Conservation (phyloP, 1,284 basidiomycete species). For the Rhodotorula sp. region DNA sequence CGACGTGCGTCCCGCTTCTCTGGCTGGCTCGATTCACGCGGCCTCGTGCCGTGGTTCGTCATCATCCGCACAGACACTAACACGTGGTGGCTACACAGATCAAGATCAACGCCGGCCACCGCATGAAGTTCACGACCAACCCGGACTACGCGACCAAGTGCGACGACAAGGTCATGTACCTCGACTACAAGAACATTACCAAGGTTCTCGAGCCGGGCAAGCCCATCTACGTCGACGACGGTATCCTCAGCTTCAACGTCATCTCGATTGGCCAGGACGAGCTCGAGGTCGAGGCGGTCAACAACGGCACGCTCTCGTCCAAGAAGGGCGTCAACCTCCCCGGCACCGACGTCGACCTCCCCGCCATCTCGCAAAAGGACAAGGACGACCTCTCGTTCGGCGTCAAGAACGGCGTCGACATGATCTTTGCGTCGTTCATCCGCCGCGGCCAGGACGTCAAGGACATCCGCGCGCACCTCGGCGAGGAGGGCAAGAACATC, state of each 20-base stretch:
- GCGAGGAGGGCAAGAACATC: constrained; percentile 86
- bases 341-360: constrained; percentile 96
- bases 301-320: constrained; percentile 90
- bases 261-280: constrained; percentile 77
- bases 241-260: constrained; percentile 92
- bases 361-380: constrained; percentile 97
- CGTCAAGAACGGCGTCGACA: constrained; percentile 96
- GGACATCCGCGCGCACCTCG: constrained; percentile 86
- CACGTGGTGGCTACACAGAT: constrained; percentile 56
- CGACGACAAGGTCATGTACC: constrained; percentile 78
- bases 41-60: no score
- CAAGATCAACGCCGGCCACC: constrained; percentile 85
- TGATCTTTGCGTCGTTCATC: constrained; percentile 98
- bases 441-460: constrained; percentile 86
- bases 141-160: constrained; percentile 74
- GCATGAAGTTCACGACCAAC: constrained; percentile 90
- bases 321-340: constrained; percentile 99
- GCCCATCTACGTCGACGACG: constrained; percentile 96
- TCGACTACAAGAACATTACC: constrained; percentile 94
- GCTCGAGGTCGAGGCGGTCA: constrained; percentile 76
- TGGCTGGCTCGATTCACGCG: no score
- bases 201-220: constrained; percentile 95
- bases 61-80: no score
- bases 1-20: constrained; percentile 63
- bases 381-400: constrained; percentile 92